phyloP scores from a whole-genome alignment of 495 filamentous ascomycete species.

The Collariella sp. region DNA sequence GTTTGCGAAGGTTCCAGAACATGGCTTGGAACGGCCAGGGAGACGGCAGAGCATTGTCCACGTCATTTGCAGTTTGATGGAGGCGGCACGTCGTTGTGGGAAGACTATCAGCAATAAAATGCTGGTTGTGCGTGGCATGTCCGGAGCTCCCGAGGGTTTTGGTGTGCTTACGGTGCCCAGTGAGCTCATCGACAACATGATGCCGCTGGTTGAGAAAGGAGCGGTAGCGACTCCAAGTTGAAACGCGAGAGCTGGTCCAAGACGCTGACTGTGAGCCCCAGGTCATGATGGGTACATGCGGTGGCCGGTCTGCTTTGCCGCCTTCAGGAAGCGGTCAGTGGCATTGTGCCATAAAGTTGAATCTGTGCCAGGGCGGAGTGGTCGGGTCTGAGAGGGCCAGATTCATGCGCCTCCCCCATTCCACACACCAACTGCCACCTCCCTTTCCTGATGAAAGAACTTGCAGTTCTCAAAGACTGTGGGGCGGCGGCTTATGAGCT shows the following conservation, averaged over 20 bases:
- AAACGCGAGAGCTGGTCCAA: not conserved
- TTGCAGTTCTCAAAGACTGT: not conserved
- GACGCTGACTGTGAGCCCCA: not conserved
- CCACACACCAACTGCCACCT: not conserved
- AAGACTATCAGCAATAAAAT: not conserved
- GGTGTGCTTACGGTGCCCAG: not conserved
- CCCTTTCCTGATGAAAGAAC: not conserved
- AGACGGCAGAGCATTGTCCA: too few relatives aligned
- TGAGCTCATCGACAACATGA: not conserved
- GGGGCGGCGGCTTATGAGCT: not conserved
- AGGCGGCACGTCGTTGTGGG: not conserved
- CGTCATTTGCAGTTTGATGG: too few relatives aligned
- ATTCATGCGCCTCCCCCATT: slow-evolving; percentile 8
- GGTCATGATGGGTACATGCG: not conserved
- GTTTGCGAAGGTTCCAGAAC: slow-evolving; percentile 24
- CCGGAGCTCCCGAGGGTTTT: not conserved
- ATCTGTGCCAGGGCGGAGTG: not conserved
- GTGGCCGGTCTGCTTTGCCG: slow-evolving; percentile 9
- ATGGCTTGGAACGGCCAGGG: slow-evolving; percentile 26
- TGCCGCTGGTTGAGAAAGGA: not conserved
- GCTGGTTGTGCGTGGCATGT: not conserved
- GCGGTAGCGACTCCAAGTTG: not conserved
- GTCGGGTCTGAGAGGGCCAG: slow-evolving; percentile 1
- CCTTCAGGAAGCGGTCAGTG: not conserved
- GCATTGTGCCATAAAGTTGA: not conserved